Conservation (phyloP, 1,284 basidiomycete species). For the Fomitopsis palustris region DNA sequence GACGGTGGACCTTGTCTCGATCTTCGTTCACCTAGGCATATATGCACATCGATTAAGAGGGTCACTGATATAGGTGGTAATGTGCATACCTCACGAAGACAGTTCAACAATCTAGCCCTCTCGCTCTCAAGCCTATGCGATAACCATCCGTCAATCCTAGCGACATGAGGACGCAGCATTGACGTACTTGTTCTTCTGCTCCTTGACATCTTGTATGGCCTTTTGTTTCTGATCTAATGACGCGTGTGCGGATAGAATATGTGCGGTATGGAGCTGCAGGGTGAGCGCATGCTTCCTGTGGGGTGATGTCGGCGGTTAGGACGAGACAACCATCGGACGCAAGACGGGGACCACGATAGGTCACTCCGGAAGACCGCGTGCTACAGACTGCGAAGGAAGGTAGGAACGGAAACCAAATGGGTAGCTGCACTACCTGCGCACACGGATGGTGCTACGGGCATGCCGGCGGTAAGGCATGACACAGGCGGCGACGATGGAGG, state of each 20-base stretch:
- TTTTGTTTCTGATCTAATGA: constrained; percentile 71
- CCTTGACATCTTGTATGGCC: constrained; percentile 71
- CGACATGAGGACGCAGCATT: not conserved
- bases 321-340: not conserved
- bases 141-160: not conserved
- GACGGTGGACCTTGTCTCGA: constrained; percentile 50
- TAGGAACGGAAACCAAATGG: not conserved
- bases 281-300: constrained; percentile 75
- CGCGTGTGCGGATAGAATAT: constrained; percentile 76
- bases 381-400: not conserved
- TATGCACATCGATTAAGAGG: not conserved
- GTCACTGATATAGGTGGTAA: not conserved
- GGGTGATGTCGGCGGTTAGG: not conserved
- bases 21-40: constrained; percentile 65
- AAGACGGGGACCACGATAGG: not conserved
- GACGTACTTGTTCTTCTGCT: constrained; percentile 74
- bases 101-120: constrained; percentile 57
- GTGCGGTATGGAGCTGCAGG: constrained; percentile 79
- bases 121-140: constrained; percentile 65
- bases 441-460: not conserved
- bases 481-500: not conserved
- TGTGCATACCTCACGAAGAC: constrained; percentile 55
- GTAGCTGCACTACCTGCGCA: not conserved
- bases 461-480: too few relatives aligned
- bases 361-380: not conserved